phyloP scores from a whole-genome alignment of 2,329 filamentous ascomycete species.

The Sclerotinia trifoliorum region DNA sequence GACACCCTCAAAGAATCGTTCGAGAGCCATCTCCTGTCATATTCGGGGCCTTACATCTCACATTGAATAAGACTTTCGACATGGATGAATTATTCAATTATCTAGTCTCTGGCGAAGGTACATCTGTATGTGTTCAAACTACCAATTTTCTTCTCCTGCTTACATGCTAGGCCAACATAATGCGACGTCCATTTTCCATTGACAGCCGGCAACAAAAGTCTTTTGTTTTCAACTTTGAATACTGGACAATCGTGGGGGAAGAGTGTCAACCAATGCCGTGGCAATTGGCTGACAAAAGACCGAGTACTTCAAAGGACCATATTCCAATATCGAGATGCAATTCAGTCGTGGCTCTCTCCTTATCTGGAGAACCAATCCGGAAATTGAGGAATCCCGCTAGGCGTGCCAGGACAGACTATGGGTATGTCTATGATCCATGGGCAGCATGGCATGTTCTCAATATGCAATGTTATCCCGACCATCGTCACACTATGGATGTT shows the following conservation, averaged over 20 bases:
- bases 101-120: slow-evolving; percentile 51
- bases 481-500: slow-evolving; percentile 54
- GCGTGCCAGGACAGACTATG: slow-evolving; percentile 48
- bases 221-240: slow-evolving; percentile 64
- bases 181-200: slow-evolving; percentile 30
- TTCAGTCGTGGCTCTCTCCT: slow-evolving; percentile 57
- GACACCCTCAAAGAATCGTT: slow-evolving; percentile 43
- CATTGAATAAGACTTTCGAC: slow-evolving; percentile 57
- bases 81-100: slow-evolving; percentile 59
- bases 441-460: slow-evolving; percentile 59
- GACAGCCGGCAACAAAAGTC: slow-evolving; percentile 51
- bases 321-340: slow-evolving; percentile 60
- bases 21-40: slow-evolving; percentile 60
- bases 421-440: slow-evolving; percentile 57
- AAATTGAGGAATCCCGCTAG: slow-evolving; percentile 51
- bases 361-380: slow-evolving; percentile 52
- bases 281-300: slow-evolving; percentile 52
- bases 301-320: slow-evolving; percentile 47
- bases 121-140: slow-evolving; percentile 43
- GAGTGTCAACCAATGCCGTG: slow-evolving; percentile 57
- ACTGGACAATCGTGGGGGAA: slow-evolving; percentile 59
- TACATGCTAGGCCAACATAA: slow-evolving; percentile 26
- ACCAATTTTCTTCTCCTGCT: background rate
- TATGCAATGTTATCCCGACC: slow-evolving; percentile 59
- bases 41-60: slow-evolving; percentile 58